phyloP scores from a whole-genome alignment of 2,329 filamentous ascomycete genomes.

The Ophiostoma ulmi region DNA sequence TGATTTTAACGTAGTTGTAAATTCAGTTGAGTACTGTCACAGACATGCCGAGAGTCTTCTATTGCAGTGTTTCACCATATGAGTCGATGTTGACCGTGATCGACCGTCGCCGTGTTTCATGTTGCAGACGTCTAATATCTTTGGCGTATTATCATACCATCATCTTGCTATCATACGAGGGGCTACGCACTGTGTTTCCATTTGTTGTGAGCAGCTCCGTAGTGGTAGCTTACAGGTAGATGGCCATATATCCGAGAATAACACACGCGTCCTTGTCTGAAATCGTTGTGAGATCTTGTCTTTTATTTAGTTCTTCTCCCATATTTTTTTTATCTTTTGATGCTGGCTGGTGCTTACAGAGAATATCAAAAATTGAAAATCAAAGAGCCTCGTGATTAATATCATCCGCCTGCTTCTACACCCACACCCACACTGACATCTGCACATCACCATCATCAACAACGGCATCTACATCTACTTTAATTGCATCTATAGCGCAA shows the following conservation, averaged over 20 bases:
- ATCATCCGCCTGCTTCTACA: background rate
- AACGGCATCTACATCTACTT: background rate
- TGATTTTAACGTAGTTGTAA: background rate
- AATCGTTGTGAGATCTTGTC: too few relatives aligned
- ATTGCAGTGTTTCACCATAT: background rate
- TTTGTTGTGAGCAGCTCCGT: background rate
- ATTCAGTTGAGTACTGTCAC: background rate
- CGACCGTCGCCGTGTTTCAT: background rate
- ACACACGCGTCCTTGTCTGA: too few relatives aligned
- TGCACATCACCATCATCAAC: background rate
- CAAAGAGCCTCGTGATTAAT: background rate
- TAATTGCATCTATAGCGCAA: background rate
- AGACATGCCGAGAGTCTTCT: background rate
- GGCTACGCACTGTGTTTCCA: background rate
- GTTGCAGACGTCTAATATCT: slow-evolving; percentile 5
- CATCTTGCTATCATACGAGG: background rate
- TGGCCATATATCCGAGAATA: background rate
- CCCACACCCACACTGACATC: background rate
- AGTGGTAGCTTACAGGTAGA: background rate
- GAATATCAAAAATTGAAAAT: background rate
- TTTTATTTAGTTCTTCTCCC: background rate
- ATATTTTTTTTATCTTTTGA: background rate
- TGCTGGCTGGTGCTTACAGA: background rate
- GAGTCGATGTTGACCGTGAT: background rate
- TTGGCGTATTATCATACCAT: background rate